phyloP scores from a whole-genome alignment of 129 eudicot species.

The Glebionis coronaria region DNA sequence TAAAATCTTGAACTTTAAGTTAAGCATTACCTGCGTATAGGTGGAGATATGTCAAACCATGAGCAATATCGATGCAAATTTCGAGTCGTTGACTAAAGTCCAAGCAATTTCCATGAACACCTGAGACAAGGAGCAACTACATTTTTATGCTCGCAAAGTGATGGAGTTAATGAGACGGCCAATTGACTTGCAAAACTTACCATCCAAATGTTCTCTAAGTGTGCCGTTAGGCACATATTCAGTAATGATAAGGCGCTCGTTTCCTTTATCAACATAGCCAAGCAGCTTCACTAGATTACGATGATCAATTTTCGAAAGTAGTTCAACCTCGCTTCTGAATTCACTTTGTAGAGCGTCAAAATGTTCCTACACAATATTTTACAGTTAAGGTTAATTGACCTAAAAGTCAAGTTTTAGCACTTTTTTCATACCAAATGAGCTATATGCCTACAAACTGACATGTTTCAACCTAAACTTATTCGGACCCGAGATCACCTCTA shows the following conservation, averaged over 20 bases:
- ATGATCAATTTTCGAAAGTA: conserved; percentile 89
- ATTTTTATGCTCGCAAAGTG: conserved; percentile 10
- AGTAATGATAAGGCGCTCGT: conserved; percentile 84
- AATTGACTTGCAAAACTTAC: conserved; percentile 37
- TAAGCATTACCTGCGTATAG: conserved; percentile 60
- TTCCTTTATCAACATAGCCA: conserved; percentile 83
- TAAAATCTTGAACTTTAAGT: not conserved
- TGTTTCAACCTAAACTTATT: too few species aligned
- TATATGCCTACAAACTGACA: not conserved
- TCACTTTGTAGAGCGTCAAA: conserved; percentile 67
- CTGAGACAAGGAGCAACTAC: conserved; percentile 38
- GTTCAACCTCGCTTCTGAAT: conserved; percentile 87
- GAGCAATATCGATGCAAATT: conserved; percentile 85
- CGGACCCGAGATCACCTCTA: not conserved
- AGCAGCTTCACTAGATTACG: conserved; percentile 83
- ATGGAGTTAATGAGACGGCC: conserved; percentile 7
- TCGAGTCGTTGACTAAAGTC: conserved; percentile 94
- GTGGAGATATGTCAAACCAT: conserved; percentile 90
- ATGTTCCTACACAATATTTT: conserved; percentile 50
- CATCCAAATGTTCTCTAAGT: conserved; percentile 94
- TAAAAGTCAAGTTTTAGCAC: not conserved
- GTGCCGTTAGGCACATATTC: conserved; percentile 95
- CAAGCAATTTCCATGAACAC: conserved; percentile 59
- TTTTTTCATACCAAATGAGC: not conserved
- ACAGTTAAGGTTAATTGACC: not conserved